These are phyloP conservation scores for Pterothamnion heteromorphum DNA, from an alignment of 31 red algal species.

Conservation along the genomic window DNA sequence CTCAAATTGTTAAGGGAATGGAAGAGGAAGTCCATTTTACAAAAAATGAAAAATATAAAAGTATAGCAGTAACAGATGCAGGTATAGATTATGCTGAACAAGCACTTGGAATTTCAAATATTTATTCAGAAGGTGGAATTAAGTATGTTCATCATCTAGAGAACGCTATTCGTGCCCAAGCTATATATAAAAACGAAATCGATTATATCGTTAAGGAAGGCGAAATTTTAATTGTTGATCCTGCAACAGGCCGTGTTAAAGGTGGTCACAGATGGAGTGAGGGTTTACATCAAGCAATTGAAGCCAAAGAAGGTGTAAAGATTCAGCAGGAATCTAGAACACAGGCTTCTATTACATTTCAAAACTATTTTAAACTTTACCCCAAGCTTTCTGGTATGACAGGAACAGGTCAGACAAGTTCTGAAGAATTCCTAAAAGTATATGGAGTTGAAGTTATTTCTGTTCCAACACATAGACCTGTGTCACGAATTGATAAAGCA, in stretches of 20 bases:
- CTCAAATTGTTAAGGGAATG: constrained; percentile 17
- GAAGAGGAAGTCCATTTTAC: constrained; percentile 36
- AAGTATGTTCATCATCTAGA: too few species aligned
- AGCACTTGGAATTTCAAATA: too few species aligned
- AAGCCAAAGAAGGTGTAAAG: constrained; percentile 84
- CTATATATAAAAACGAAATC: too few species aligned
- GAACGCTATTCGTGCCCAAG: too few species aligned
- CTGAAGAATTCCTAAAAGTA: constrained; percentile 61
- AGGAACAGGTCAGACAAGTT: constrained; percentile 85
- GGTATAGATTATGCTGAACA: constrained; percentile 38
- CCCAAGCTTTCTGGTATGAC: constrained; percentile 89
- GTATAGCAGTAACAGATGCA: constrained; percentile 39
- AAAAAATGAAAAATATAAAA: constrained; percentile 50
- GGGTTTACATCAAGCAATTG: constrained; percentile 93
- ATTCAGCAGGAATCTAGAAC: constrained; percentile 62
- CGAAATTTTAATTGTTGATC: constrained; percentile 81
- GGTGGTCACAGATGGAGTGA: constrained; percentile 83
- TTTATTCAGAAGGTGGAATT: too few species aligned
- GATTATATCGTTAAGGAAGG: constrained; percentile 75
- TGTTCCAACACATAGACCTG: constrained; percentile 75
- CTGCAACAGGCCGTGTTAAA: constrained; percentile 84
- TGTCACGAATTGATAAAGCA: constrained; percentile 79
- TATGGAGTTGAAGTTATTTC: constrained; percentile 68
- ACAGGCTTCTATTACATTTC: constrained; percentile 79
- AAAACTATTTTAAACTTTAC: constrained; percentile 84